phyloP scores from a whole-genome alignment of 768 basidiomycete genomes.

The Floccularia luteovirens region DNA sequence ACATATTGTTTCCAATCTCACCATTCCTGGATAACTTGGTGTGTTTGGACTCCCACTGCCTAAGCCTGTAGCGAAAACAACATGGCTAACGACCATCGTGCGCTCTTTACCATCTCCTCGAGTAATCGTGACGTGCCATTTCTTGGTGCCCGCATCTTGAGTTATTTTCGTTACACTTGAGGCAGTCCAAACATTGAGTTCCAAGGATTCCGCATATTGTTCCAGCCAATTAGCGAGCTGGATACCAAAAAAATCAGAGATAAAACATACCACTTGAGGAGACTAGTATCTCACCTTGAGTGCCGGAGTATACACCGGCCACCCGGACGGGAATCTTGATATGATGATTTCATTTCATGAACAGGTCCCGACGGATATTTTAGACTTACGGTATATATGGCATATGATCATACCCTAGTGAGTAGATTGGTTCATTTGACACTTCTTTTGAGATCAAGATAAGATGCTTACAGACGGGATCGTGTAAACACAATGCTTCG shows the following conservation, averaged over 20 bases:
- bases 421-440: slow-evolving; percentile 9
- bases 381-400: slow-evolving; percentile 43
- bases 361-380: slow-evolving; percentile 14
- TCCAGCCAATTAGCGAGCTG: slow-evolving; percentile 26
- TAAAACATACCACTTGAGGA: too few species aligned
- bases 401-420: slow-evolving; percentile 23
- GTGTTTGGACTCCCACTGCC: slow-evolving; percentile 34
- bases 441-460: slow-evolving; percentile 6
- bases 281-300: slow-evolving; percentile 13
- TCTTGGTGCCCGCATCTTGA: background rate
- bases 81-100: slow-evolving; percentile 33
- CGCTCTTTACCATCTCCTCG: slow-evolving; percentile 29
- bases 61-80: slow-evolving; percentile 50
- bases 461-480: slow-evolving; percentile 34
- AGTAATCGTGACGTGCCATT: background rate
- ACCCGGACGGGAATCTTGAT: slow-evolving; percentile 20
- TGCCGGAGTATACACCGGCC: slow-evolving; percentile 22
- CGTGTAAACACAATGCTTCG: slow-evolving; percentile 48
- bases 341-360: background rate
- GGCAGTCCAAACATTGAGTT: slow-evolving; percentile 45
- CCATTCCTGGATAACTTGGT: slow-evolving; percentile 39
- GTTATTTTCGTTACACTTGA: slow-evolving; percentile 9
- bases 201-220: slow-evolving; percentile 24
- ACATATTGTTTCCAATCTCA: slow-evolving; percentile 5
- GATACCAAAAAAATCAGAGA: background rate